Evolutionary conservation across 148 eudicot genomes (phyloP), one percentile per base, ranked within the genome.

Genomic region (Amaranthus palmeri): DNA sequence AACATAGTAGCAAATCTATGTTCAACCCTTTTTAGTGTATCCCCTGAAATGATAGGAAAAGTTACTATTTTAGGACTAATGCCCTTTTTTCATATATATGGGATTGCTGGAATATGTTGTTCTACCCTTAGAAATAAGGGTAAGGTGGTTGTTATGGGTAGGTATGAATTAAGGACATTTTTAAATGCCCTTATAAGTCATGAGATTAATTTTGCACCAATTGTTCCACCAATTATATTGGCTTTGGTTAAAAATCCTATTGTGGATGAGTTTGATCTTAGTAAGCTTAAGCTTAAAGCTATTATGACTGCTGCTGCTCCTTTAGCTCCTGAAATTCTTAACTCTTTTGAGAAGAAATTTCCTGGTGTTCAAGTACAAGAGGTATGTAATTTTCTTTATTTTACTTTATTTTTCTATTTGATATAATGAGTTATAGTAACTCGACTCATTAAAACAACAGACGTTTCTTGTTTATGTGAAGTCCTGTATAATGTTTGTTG

Each of bases 261-360:
- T 0, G 92, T 92, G 4, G 89, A 92, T n/a, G 88, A 86, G 10
- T 93, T 88, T 3, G 97, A 96, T 80, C 86, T 96, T 7, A 67
- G 81, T 4, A 83, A 82, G 79, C 80, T 96, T 8, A 85, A 82
- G 61, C 93, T 96, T 10, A 68, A 72, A 59, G 82, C 99, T 2
- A 77, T 96, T n/a, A 92, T 96, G 97, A 90, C 97, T 0, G 99
- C 99, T 0, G 99, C 99, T 4, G 97, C 99, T 46, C 97, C 99
- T 1, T 84, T 96, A 10, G 99, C 99, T 0, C 99, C 99, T 0
- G 97, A 96, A 80, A 85, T 96, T 8, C 90, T 86, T 12, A 64
- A 59, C 7, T 90, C 85, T 0, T 96, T 96, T 55, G 90, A 89
- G 83, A 82, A 67, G 65, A 96, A 92, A 71, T 96, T 92, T 43